Conservation (phyloP, 164 flowering plant species). For the Tetrastigma voinierianum region DNA sequence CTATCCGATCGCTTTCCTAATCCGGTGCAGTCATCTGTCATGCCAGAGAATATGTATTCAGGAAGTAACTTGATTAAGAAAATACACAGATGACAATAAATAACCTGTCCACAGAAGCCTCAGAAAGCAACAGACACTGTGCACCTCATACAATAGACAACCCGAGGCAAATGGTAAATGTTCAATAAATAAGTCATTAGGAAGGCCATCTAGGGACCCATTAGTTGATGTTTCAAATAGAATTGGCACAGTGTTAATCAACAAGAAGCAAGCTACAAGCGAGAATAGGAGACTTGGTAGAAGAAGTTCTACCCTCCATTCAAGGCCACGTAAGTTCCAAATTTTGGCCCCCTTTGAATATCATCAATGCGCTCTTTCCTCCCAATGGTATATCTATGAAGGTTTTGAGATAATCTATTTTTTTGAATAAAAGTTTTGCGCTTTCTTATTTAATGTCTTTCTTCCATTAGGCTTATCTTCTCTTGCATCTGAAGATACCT, state of each 20-base stretch:
- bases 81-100: conserved; percentile 36
- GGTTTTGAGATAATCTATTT: not conserved
- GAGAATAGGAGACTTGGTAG: conserved; percentile 49
- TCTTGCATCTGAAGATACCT: conserved; percentile 31
- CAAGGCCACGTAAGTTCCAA: conserved; percentile 82
- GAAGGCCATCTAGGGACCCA: conserved; percentile 35
- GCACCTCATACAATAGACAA: conserved; percentile 14
- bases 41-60: conserved; percentile 17
- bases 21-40: conserved; percentile 18
- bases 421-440: not conserved
- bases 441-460: conserved; percentile 15
- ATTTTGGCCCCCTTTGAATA: conserved; percentile 61
- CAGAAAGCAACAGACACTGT: conserved; percentile 12
- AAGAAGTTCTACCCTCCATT: conserved; percentile 68
- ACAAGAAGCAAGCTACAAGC: conserved; percentile 21
- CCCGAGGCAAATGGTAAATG: conserved; percentile 19
- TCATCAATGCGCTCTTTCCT: conserved; percentile 17
- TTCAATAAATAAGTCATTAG: conserved; percentile 23
- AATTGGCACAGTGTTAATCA: conserved; percentile 13
- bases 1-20: conserved; percentile 31
- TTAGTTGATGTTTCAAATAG: conserved; percentile 69
- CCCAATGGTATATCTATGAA: conserved; percentile 45
- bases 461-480: conserved; percentile 42
- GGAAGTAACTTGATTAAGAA: conserved; percentile 48
- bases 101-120: conserved; percentile 19